A percentile compares a stretch with the other conserved stretches of the same genome.
These are phyloP conservation scores for Calonectria pseudoreteaudii DNA, from an alignment of 2,329 filamentous ascomycete genomes.

Conservation along the genomic window DNA sequence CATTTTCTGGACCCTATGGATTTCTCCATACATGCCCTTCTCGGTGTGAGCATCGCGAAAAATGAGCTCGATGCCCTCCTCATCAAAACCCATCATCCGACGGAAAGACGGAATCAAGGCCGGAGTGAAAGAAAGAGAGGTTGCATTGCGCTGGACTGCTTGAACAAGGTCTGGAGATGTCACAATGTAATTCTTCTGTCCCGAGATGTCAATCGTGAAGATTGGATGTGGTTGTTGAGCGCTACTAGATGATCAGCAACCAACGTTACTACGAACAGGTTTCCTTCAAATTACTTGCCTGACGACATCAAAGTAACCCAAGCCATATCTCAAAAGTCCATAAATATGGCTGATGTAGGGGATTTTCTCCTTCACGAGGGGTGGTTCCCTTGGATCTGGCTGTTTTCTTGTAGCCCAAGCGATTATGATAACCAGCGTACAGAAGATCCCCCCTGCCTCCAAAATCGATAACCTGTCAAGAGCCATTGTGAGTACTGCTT, in stretches of 20 bases:
- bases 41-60: slow-evolving; percentile 39
- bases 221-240: slow-evolving; percentile 35
- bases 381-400: slow-evolving; percentile 30
- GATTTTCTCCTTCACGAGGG: slow-evolving; percentile 24
- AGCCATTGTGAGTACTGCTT: slow-evolving; percentile 16
- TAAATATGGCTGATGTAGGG: slow-evolving; percentile 33
- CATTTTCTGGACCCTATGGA: slow-evolving; percentile 32
- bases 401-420: slow-evolving; percentile 2
- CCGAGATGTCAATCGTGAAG: slow-evolving; percentile 39
- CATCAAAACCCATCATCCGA: slow-evolving; percentile 36
- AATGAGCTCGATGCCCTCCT: slow-evolving; percentile 35
- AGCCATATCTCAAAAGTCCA: slow-evolving; percentile 29
- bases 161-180: slow-evolving; percentile 37
- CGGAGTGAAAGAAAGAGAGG: slow-evolving; percentile 31
- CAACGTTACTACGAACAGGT: neutral
- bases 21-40: slow-evolving; percentile 37
- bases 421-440: slow-evolving; percentile 17
- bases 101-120: slow-evolving; percentile 36
- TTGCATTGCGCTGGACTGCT: slow-evolving; percentile 32
- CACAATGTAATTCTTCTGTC: slow-evolving; percentile 37
- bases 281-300: neutral
- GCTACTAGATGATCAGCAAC: slow-evolving; percentile 15
- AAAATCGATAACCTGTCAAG: slow-evolving; percentile 10
- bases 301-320: slow-evolving; percentile 33
- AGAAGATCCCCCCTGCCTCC: slow-evolving; percentile 21